Conservation (phyloP, 2,329 filamentous ascomycete genomes). For the Ceratocystis colombiana region DNA sequence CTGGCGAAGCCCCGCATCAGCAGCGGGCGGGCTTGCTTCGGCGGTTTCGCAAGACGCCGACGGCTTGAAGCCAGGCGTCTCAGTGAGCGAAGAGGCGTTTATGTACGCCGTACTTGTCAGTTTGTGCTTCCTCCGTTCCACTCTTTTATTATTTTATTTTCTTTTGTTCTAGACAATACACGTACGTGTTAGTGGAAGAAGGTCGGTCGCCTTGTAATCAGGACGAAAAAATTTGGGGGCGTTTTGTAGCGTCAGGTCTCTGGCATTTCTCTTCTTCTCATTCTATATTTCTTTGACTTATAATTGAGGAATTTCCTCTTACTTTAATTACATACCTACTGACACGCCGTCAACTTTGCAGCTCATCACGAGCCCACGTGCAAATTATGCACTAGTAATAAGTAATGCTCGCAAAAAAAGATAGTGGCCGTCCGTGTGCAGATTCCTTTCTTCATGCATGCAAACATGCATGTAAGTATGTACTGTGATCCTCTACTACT, state of each 20-base stretch:
- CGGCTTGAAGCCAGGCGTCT: neutral
- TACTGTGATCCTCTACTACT: constrained; percentile 17
- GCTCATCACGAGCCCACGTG: neutral
- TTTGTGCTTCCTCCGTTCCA: neutral
- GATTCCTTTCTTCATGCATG: constrained; percentile 4
- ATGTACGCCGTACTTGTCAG: neutral
- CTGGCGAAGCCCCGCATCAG: neutral
- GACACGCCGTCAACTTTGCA: neutral
- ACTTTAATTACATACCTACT: neutral
- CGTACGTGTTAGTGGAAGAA: neutral
- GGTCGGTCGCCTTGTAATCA: neutral
- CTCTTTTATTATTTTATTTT: neutral
- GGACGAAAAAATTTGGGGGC: constrained; percentile 1
- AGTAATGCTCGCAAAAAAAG: neutral
- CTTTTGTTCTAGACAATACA: constrained; percentile 8
- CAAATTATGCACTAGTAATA: neutral
- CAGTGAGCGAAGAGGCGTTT: neutral
- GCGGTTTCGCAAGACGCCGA: constrained; percentile 13
- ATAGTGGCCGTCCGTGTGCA: neutral
- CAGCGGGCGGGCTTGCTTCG: constrained; percentile 9
- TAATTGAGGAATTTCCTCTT: neutral
- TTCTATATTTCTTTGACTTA: neutral
- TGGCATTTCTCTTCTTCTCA: neutral
- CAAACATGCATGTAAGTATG: neutral
- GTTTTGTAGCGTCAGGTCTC: neutral